These are phyloP conservation scores for Nitzschia sp. DNA, from an alignment of 108 stramenopile genomes.

Conservation along the genomic window DNA sequence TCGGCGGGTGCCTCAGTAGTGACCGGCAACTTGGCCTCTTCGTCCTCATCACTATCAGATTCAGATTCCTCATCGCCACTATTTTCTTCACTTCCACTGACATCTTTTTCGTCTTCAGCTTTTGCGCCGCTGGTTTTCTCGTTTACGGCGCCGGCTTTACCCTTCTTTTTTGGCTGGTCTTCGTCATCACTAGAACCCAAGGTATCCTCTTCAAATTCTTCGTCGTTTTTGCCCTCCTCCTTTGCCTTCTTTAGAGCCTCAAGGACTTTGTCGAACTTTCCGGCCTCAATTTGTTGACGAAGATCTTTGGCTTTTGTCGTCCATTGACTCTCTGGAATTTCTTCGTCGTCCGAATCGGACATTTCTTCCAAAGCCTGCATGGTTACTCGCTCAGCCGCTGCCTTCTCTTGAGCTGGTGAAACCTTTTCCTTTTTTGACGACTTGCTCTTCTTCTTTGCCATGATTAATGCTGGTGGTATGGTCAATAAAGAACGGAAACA, in stretches of 20 bases:
- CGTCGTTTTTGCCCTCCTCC: conserved; percentile 35
- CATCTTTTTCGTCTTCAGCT: conserved; percentile 46
- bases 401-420: conserved; percentile 22
- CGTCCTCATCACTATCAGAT: conserved; percentile 35
- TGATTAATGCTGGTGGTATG: conserved; percentile 11
- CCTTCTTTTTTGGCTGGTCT: conserved; percentile 53
- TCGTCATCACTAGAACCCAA: conserved; percentile 50
- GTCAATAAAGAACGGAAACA: neutral
- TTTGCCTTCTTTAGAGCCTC: conserved; percentile 20
- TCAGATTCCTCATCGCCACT: conserved; percentile 34
- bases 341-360: conserved; percentile 54
- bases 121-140: conserved; percentile 50
- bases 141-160: conserved; percentile 39
- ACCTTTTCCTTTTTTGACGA: conserved; percentile 17
- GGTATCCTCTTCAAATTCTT: conserved; percentile 46
- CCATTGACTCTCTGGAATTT: conserved; percentile 45
- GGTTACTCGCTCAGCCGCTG: conserved; percentile 21
- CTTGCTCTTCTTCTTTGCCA: conserved; percentile 32
- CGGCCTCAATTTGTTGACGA: conserved; percentile 46
- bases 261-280: conserved; percentile 48
- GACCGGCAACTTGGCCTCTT: conserved; percentile 5
- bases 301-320: conserved; percentile 62
- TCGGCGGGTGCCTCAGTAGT: conserved; percentile 29
- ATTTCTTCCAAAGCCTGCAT: conserved; percentile 40
- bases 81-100: conserved; percentile 26